Conservation (phyloP, 208 protist species). For the Leishmania tarentolae region DNA sequence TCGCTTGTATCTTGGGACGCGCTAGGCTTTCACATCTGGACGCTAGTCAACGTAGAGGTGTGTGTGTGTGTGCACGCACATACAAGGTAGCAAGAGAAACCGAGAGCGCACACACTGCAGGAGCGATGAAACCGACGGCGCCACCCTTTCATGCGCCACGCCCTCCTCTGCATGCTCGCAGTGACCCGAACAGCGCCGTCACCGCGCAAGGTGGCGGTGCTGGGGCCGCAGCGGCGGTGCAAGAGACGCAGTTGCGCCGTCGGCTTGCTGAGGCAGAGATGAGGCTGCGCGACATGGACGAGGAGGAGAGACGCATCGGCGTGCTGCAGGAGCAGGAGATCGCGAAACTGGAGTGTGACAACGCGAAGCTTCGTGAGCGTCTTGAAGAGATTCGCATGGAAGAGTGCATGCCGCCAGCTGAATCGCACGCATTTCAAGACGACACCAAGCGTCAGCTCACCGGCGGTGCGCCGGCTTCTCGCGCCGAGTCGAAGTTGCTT, state of each 20-base stretch:
- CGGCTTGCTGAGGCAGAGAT: conserved; percentile 67
- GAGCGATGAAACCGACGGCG: conserved; percentile 2
- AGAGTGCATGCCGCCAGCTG: conserved; percentile 56
- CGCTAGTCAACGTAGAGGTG: neutral
- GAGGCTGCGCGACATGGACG: conserved; percentile 74
- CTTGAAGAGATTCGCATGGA: conserved; percentile 76
- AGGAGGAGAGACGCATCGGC: conserved; percentile 58
- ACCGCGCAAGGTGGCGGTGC: neutral
- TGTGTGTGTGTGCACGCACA: neutral
- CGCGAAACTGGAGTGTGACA: conserved; percentile 59
- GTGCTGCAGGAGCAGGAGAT: conserved; percentile 72
- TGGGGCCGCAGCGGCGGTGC: neutral
- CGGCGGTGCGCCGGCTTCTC: conserved; percentile 2
- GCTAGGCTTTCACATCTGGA: neutral
- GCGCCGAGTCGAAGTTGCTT: conserved; percentile 49
- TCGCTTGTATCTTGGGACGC: neutral
- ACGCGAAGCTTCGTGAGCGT: conserved; percentile 39
- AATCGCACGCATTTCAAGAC: conserved; percentile 18
- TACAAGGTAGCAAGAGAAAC: neutral
- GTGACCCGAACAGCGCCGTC: conserved; percentile 10
- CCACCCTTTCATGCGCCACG: conserved; percentile 6
- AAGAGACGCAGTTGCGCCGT: conserved; percentile 54
- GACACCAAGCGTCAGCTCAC: neutral
- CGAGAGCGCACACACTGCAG: neutral
- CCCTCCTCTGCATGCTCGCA: conserved; percentile 9